Evolutionary conservation across 208 protist species (phyloP), one percentile per base, ranked within the genome.

Genomic region (Trypanosoma scelopori): DNA sequence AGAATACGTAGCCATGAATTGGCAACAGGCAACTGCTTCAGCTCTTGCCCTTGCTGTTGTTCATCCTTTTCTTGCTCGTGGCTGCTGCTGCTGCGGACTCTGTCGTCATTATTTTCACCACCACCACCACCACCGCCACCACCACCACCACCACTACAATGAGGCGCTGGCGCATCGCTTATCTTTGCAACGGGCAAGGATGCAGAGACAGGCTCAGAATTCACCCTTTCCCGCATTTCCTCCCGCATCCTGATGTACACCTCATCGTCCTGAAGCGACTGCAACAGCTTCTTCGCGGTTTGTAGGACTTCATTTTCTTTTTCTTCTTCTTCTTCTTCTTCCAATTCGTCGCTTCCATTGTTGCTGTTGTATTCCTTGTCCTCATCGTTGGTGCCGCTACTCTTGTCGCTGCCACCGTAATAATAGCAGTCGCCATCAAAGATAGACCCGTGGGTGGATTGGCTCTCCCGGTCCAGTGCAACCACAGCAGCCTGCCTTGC

Each of bases 371-470:
- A 0, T 49, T 72, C 35, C 7, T 18, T 51, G 35, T 51, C 12
- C 48, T 35, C 32, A n/a, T 60, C 16, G 53, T 41, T 50, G 27
- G 47, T 53, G 16, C 23, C 11, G n/a, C n/a, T 15, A 51, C 13
- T 45, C 13, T 48, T 20, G 43, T 59, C 25, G 23, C 25, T n/a
- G 47, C 30, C 47, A 20, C 23, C 41, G 46, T 47, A 11, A 27
- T 57, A 37, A 55, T 45, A 13, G 25, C 43, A 7, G 22, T 37
- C 3, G 35, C 43, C 63, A 35, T 65, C 51, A 60, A 82, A 72
- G 41, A 84, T 27, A 49, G 69, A 77, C 62, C 75, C 79, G 23
- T 57, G 49, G n/a, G 82, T 88, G 3, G 78, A 83, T 35, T 76
- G 60, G 16, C 78, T 84, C 55, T 88, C 82, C 37, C 18, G 15